Conservation (phyloP, 2,329 filamentous ascomycete genomes). For the Esteya vermicola region DNA sequence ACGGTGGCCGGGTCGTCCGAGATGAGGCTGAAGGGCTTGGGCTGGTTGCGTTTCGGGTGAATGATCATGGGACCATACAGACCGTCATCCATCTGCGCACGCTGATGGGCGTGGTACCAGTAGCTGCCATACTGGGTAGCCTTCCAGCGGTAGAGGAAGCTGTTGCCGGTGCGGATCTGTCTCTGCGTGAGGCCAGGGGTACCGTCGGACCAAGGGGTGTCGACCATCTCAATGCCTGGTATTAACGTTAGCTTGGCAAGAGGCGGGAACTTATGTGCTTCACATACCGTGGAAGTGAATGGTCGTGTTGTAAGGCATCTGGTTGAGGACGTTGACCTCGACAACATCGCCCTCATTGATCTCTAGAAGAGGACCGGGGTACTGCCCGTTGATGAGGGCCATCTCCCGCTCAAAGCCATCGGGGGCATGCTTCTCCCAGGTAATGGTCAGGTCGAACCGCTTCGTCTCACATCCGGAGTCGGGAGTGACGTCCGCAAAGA, state of each 20-base stretch:
- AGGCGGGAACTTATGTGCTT: background rate
- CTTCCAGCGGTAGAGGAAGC: conserved; percentile 39
- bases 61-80: conserved; percentile 42
- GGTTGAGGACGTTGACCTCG: conserved; percentile 29
- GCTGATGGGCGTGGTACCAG: conserved; percentile 46
- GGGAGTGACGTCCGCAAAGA: background rate
- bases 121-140: conserved; percentile 42
- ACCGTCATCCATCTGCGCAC: conserved; percentile 44
- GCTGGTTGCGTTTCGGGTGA: conserved; percentile 17
- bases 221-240: conserved; percentile 29
- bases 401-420: conserved; percentile 29
- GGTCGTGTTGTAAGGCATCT: conserved; percentile 30
- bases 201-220: conserved; percentile 46
- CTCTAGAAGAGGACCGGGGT: conserved; percentile 45
- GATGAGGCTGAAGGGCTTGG: conserved; percentile 36
- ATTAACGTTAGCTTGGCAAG: too few relatives aligned
- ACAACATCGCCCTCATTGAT: conserved; percentile 36
- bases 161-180: conserved; percentile 30
- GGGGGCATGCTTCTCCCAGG: conserved; percentile 24
- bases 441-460: conserved; percentile 16
- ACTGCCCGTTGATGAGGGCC: conserved; percentile 43
- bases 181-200: conserved; percentile 41
- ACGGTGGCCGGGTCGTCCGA: conserved; percentile 22
- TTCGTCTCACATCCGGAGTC: background rate
- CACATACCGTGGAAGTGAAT: conserved; percentile 33